These are phyloP conservation scores for Calonectria montana DNA, from an alignment of 2,329 filamentous ascomycete genomes.

Conservation along the genomic window DNA sequence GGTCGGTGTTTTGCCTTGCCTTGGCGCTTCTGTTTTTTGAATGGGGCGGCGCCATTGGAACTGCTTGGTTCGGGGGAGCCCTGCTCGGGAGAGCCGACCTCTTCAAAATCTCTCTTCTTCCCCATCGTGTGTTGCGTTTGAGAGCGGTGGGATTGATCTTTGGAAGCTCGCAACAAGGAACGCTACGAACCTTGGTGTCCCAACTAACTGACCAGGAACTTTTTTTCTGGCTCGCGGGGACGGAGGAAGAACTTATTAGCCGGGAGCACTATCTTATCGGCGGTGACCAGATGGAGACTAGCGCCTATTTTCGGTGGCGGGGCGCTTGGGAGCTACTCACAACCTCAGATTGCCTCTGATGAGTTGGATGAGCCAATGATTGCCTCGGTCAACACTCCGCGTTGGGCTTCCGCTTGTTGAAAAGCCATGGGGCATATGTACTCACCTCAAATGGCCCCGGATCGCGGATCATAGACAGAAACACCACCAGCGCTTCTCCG, in stretches of 20 bases:
- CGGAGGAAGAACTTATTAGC: slow-evolving; percentile 22
- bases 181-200: not conserved
- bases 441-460: slow-evolving; percentile 23
- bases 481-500: not conserved
- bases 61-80: slow-evolving; percentile 32
- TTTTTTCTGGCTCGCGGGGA: slow-evolving; percentile 37
- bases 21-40: slow-evolving; percentile 50
- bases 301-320: slow-evolving; percentile 15
- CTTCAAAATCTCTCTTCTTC: slow-evolving; percentile 46
- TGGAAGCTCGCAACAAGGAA: not conserved
- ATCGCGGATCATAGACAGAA: slow-evolving; percentile 9
- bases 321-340: slow-evolving; percentile 18
- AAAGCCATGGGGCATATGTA: slow-evolving; percentile 25
- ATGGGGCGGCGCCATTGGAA: slow-evolving; percentile 28
- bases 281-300: slow-evolving; percentile 29
- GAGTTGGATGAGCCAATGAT: slow-evolving; percentile 14
- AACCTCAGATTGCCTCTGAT: slow-evolving; percentile 2
- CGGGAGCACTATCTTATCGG: slow-evolving; percentile 40
- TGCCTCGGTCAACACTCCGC: slow-evolving; percentile 15
- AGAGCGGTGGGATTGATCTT: not conserved
- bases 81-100: slow-evolving; percentile 43
- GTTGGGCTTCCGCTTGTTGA: slow-evolving; percentile 12
- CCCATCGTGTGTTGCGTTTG: slow-evolving; percentile 38
- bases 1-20: slow-evolving; percentile 53
- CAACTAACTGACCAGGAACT: slow-evolving; percentile 21